Base-by-base conservation (phyloP, 2,329 filamentous ascomycete species). In the Fusarium sp. region DNA sequence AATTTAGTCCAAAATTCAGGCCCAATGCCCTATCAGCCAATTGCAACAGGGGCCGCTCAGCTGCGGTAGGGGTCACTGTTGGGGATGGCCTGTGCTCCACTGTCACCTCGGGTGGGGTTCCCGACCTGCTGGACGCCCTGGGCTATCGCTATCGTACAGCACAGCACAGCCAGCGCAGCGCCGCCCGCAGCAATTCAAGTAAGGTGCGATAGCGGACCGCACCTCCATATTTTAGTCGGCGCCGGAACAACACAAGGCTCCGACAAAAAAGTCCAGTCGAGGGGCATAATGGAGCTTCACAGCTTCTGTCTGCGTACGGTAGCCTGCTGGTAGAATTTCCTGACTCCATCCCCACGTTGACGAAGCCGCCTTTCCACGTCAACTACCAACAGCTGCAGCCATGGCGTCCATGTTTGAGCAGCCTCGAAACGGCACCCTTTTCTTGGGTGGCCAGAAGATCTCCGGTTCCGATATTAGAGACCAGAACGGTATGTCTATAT, bases 331-430 rank as follows among this genome's bases (percentile, higher is more conserved):
- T 67, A 73, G 72, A 74, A 74, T 74, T 74, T 74, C 70, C 66
- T 73, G 64, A 73, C 72, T 67, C 66, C 55, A 72, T 69, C 67
- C 48, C 65, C 57, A 70, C 68, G 70, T 73, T 72, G 68, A 72
- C 69, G 65, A 63, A 28, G 56, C 63, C 66, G 69, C 65, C 68
- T 70, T 63, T 56, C 52, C 55, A 62, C 60, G 70, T 69, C 68
- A 64, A 72, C 71, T 43, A 55, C 47, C 19, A 64, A 73, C 45
- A 71, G 72, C 74, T 73, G 72, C 74, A 75, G 62, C 65, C 68
- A 99, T 99, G 96, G 90, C 93, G 80, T 92, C 93, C 77, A 94
- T 99, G 81, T 99, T 98, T 77, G 94, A 97, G 83, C 92, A 96
- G 83, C 91, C 94, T 77, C 89, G 94, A 78, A 96, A 97, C 78